Evolutionary conservation across 257 asterid genomes (phyloP).

Genomic region (Solanum virginianum): DNA sequence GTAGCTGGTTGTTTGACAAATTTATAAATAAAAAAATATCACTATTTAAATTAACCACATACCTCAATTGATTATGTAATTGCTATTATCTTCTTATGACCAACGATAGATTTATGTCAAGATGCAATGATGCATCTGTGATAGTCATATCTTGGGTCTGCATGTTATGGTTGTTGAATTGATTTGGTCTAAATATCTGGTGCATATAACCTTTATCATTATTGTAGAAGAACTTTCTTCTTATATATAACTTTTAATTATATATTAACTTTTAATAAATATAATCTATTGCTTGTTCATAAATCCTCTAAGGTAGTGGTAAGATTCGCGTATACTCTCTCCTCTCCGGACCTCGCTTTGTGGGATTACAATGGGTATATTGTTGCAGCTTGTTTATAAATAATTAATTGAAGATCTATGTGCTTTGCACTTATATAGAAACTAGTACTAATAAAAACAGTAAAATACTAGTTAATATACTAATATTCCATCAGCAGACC

Average conservation of each 20-base stretch:
- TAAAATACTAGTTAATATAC: background rate
- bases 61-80: background rate
- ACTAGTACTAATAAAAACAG: background rate
- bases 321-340: background rate
- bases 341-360: background rate
- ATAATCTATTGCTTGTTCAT: background rate
- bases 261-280: background rate
- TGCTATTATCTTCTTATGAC: background rate
- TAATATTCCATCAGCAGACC: background rate
- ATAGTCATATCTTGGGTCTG: background rate
- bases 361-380: background rate
- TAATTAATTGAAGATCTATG: background rate
- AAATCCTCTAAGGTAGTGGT: background rate
- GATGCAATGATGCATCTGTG: background rate
- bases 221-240: background rate
- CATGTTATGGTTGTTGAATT: background rate
- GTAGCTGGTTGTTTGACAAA: background rate
- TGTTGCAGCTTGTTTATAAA: background rate
- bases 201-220: background rate
- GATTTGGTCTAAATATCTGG: background rate
- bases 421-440: background rate
- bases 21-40: too few relatives aligned
- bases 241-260: background rate
- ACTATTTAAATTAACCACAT: background rate
- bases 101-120: background rate